Evolutionary conservation across 139 green algal genomes (phyloP).

Genomic region (Chloropicon primus): DNA sequence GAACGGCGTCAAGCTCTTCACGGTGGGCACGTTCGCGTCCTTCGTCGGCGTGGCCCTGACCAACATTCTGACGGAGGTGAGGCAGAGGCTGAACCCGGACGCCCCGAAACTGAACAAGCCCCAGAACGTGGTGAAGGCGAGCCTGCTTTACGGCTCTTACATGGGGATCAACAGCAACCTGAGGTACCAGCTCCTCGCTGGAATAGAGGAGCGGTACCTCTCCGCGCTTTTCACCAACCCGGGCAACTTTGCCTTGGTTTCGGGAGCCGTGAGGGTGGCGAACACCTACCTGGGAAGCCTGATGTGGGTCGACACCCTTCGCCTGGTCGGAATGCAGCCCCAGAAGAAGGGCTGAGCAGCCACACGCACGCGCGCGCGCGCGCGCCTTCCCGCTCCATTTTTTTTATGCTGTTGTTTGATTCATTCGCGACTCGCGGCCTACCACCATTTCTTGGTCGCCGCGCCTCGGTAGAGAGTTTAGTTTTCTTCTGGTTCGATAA

Average conservation of each 20-base stretch:
- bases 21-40: constrained; percentile 61
- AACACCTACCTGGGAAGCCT: constrained; percentile 85
- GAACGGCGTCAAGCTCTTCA: constrained; percentile 83
- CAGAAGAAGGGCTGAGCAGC: background rate
- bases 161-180: constrained; percentile 89
- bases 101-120: constrained; percentile 42
- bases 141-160: constrained; percentile 78
- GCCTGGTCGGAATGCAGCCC: constrained; percentile 53
- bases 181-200: constrained; percentile 75
- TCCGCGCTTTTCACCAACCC: constrained; percentile 58
- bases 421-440: too few relatives aligned
- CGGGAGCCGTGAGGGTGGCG: constrained; percentile 56
- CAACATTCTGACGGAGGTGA: constrained; percentile 55
- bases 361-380: too few relatives aligned
- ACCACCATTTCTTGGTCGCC: too few relatives aligned
- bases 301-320: constrained; percentile 86
- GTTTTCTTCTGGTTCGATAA: too few relatives aligned
- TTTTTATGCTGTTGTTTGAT: too few relatives aligned
- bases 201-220: constrained; percentile 86
- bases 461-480: too few relatives aligned
- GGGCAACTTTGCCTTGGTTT: constrained; percentile 46
- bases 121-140: constrained; percentile 68
- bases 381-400: too few relatives aligned
- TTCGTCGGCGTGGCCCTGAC: constrained; percentile 74
- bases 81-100: constrained; percentile 51